Conservation (phyloP, 2,329 filamentous ascomycete species). For the Thelonectria rubi region DNA sequence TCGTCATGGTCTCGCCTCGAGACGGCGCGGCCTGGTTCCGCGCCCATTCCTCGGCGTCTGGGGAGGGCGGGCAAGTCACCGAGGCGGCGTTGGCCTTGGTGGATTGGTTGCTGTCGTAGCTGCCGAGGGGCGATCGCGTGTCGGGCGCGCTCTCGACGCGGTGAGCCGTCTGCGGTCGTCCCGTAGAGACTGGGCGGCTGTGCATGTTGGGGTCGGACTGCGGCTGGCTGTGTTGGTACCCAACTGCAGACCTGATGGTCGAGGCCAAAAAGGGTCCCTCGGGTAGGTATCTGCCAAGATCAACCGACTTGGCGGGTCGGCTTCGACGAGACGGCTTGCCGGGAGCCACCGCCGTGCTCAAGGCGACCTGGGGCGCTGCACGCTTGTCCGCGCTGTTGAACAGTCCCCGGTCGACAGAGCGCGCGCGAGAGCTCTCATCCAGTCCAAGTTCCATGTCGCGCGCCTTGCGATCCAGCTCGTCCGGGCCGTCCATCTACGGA, state of each 20-base stretch:
- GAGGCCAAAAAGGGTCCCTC: constrained; percentile 51
- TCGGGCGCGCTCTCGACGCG: constrained; percentile 47
- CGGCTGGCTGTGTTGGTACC: constrained; percentile 55
- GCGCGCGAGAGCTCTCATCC: constrained; percentile 64
- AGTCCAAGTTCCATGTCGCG: constrained; percentile 49
- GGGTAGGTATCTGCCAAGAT: constrained; percentile 46
- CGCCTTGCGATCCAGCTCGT: constrained; percentile 56
- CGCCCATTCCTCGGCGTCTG: constrained; percentile 52
- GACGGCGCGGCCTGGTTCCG: constrained; percentile 46
- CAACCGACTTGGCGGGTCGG: constrained; percentile 58
- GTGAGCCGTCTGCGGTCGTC: constrained; percentile 60
- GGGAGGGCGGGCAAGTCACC: constrained; percentile 56
- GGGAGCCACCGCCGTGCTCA: constrained; percentile 69
- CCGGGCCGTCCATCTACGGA: constrained; percentile 48
- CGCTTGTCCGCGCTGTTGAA: constrained; percentile 71
- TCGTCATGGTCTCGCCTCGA: constrained; percentile 52
- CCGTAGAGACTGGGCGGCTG: constrained; percentile 37
- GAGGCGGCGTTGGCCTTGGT: constrained; percentile 31
- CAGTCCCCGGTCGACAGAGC: constrained; percentile 70
- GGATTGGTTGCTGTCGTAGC: constrained; percentile 25
- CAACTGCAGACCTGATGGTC: constrained; percentile 46
- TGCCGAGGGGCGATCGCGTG: constrained; percentile 27
- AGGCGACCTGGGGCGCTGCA: constrained; percentile 68
- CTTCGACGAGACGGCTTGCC: constrained; percentile 59
- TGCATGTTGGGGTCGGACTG: constrained; percentile 57